Conservation (phyloP, 2,329 filamentous ascomycete species). For the Polychaeton citri region DNA sequence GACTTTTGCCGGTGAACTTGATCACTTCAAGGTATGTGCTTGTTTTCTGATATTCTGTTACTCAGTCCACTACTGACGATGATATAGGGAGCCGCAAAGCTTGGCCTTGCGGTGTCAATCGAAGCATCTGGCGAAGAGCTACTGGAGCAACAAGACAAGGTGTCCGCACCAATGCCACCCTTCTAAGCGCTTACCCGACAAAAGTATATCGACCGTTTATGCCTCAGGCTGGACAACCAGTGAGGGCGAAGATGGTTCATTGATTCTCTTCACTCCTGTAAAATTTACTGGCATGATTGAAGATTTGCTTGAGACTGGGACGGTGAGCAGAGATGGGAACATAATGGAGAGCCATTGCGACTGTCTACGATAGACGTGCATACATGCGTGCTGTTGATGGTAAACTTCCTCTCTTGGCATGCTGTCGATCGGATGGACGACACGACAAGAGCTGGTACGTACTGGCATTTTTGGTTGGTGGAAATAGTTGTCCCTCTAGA, state of each 20-base stretch:
- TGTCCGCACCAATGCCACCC: constrained; percentile 30
- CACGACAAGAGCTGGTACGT: too few species aligned
- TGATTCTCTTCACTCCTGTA: neutral
- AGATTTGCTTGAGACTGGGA: too few species aligned
- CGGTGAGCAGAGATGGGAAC: too few species aligned
- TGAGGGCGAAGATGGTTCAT: neutral
- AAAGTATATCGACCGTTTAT: too few species aligned
- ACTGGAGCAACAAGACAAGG: constrained; percentile 59
- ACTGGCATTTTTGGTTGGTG: too few species aligned
- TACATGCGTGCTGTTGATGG: neutral
- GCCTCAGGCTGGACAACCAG: too few species aligned
- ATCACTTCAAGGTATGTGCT: constrained; percentile 75
- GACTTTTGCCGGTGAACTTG: constrained; percentile 92
- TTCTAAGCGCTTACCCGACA: constrained; percentile 13
- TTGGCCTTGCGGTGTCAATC: constrained; percentile 86
- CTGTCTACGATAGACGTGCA: too few species aligned
- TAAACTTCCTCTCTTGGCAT: too few species aligned
- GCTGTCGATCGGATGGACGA: too few species aligned
- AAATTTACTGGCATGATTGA: neutral
- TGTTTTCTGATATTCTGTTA: neutral
- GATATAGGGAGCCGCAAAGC: constrained; percentile 76
- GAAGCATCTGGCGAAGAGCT: constrained; percentile 75
- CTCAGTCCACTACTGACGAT: constrained; percentile 13
- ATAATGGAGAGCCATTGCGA: too few species aligned
- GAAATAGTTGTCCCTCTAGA: neutral